A percentile compares a stretch with the other conserved stretches of the same genome.
Evolutionary conservation across 306 rosid genomes (phyloP).

Genomic region (Echinosophora koreensis): DNA sequence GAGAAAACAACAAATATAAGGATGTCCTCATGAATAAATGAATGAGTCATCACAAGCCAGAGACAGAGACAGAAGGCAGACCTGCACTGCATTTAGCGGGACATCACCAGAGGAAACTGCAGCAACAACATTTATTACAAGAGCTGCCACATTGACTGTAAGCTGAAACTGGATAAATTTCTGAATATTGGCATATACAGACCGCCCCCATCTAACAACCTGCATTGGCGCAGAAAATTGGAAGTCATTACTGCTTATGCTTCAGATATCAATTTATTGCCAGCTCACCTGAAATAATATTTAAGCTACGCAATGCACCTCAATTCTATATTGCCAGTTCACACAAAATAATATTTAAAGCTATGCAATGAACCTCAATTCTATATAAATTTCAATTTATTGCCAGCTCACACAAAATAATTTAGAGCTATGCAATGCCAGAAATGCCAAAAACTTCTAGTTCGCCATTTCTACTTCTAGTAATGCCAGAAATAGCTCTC

Average conservation of each 20-base stretch:
- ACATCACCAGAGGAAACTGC: slow-evolving; percentile 89
- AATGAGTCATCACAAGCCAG: slow-evolving; percentile 12
- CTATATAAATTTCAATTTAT: not conserved
- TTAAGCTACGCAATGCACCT: not conserved
- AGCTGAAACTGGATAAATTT: slow-evolving; percentile 99
- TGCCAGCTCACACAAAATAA: too few species aligned
- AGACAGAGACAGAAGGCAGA: slow-evolving; percentile 44
- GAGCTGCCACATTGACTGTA: slow-evolving; percentile 98
- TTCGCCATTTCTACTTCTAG: slow-evolving; percentile 14
- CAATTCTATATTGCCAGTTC: not conserved
- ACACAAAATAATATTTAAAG: too few species aligned
- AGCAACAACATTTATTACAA: slow-evolving; percentile 89
- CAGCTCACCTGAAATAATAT: slow-evolving; percentile 7
- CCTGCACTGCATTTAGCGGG: slow-evolving; percentile 99
- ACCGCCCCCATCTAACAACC: slow-evolving; percentile 99
- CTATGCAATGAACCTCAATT: not conserved
- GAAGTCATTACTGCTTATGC: not conserved
- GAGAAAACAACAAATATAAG: slow-evolving; percentile 40
- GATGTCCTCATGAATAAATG: slow-evolving; percentile 8
- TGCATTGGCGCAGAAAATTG: slow-evolving; percentile 43
- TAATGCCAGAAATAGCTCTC: slow-evolving; percentile 21
- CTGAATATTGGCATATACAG: slow-evolving; percentile 98
- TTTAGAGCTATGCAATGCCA: too few species aligned
- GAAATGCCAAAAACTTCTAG: not conserved
- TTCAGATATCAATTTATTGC: slow-evolving; percentile 17